Base-by-base conservation (phyloP, 1,284 basidiomycete genomes). In the Tilletia indica region DNA sequence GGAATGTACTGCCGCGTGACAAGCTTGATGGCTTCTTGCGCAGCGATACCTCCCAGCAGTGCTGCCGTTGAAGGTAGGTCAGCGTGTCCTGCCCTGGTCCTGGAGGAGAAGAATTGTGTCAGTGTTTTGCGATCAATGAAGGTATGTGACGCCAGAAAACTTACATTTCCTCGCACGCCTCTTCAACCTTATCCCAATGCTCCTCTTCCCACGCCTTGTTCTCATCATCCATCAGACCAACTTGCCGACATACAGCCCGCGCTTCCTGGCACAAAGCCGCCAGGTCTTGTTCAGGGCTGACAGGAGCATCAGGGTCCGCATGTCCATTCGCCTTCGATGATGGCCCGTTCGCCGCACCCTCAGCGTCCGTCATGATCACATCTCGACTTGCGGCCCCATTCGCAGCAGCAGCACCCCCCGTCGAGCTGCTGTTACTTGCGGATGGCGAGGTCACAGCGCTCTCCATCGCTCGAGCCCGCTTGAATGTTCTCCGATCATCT, bases 21-120 rank as follows among this genome's bases (percentile, higher is more conserved):
- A 85, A 98, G 88, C 88, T 99, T 99, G 88, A 99, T 98, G 6
- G 91, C 90, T 85, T 99, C 97, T 80, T 99, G 97, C n/a, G 94
- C 94, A 36, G 95, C 92, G 21, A 99, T 85, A 0, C 96, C 97
- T 16, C 97, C 97, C 2, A 98, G 86, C 81, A 99, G 90, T 0
- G 94, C 94, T 0, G 97, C 93, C 0, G 91, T 95, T 75, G 94
- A 95, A 0, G 96, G 94, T 0, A 98, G 86, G 77, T 96, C 93
- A 0, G 92, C 73, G 49, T 78, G 74, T 2, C 93, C 93, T 1
- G 93, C 89, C 19, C 95, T 90, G 0, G 79, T 75, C 19, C 71
- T 77, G 49, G 14, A 67, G 34, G 61, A 68, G 54, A 21, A 8
- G 31, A n/a, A 14, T 34, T 14, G 39, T 19, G 48, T 39, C 36